A percentile compares a stretch with the other conserved stretches of the same genome.
Conservation (phyloP, 768 basidiomycete species). For the Hygrocybe coccinea region DNA sequence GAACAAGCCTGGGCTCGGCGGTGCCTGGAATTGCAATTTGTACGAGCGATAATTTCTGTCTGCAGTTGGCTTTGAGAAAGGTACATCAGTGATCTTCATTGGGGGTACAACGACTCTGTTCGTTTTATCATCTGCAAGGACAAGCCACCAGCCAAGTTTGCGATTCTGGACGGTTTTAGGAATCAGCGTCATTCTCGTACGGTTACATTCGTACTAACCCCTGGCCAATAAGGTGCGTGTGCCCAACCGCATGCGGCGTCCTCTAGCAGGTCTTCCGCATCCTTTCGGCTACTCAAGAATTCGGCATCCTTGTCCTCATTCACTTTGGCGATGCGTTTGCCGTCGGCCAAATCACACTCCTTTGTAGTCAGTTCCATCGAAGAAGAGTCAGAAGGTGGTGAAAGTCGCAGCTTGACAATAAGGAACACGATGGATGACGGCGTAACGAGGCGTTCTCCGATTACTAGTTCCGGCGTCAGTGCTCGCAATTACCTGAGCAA, state of each 20-base stretch:
- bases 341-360: slow-evolving; percentile 44
- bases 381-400: slow-evolving; percentile 39
- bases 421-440: slow-evolving; percentile 87
- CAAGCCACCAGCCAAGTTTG: slow-evolving; percentile 89
- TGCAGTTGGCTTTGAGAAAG: slow-evolving; percentile 46
- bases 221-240: slow-evolving; percentile 94
- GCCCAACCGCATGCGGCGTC: slow-evolving; percentile 51
- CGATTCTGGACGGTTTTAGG: slow-evolving; percentile 51
- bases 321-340: slow-evolving; percentile 40
- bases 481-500: background rate
- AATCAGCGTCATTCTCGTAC: background rate
- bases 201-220: slow-evolving; percentile 42
- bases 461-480: slow-evolving; percentile 47
- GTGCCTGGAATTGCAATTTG: slow-evolving; percentile 94
- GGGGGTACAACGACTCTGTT: slow-evolving; percentile 86
- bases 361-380: slow-evolving; percentile 27
- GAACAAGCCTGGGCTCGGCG: slow-evolving; percentile 74
- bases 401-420: slow-evolving; percentile 74
- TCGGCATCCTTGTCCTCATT: slow-evolving; percentile 64
- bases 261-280: slow-evolving; percentile 53
- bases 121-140: slow-evolving; percentile 82
- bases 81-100: slow-evolving; percentile 73
- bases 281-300: slow-evolving; percentile 59
- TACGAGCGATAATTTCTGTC: slow-evolving; percentile 71
- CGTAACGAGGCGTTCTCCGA: slow-evolving; percentile 82